Evolutionary conservation across 371 early-diverging fungal genomes (phyloP).

Genomic region (Conidiobolus incongruus): DNA sequence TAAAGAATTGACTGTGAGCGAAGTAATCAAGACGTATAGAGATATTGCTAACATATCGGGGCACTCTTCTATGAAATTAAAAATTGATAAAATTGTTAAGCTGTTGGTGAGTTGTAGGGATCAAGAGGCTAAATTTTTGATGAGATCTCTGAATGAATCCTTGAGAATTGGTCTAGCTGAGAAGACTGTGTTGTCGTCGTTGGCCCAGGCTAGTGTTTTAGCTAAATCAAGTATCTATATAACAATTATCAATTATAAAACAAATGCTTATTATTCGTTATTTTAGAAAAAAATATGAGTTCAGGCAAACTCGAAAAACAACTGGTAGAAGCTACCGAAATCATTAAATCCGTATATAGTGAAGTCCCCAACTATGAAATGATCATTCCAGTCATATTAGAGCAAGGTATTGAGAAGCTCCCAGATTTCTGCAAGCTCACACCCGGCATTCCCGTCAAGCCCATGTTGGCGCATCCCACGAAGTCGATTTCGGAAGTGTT

Average conservation of each 20-base stretch:
- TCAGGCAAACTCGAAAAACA: constrained; percentile 24
- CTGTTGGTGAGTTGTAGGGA: constrained; percentile 65
- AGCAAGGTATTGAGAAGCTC: constrained; percentile 42
- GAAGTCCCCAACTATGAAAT: constrained; percentile 78
- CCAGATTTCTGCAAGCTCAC: constrained; percentile 57
- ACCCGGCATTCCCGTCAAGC: constrained; percentile 94
- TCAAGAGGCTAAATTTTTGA: constrained; percentile 81
- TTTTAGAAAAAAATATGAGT: constrained; percentile 13
- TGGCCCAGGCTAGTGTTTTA: constrained; percentile 59
- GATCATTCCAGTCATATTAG: constrained; percentile 65
- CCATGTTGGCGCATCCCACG: constrained; percentile 99
- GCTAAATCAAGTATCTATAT: constrained; percentile 11
- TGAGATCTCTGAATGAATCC: constrained; percentile 69
- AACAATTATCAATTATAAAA: not conserved
- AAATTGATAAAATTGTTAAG: constrained; percentile 61
- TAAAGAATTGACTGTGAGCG: constrained; percentile 52
- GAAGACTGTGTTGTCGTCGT: constrained; percentile 70
- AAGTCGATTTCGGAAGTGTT: constrained; percentile 86
- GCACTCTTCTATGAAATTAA: constrained; percentile 46
- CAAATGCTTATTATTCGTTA: not conserved
- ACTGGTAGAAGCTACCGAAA: constrained; percentile 42
- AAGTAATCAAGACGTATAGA: constrained; percentile 71
- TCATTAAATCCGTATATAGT: constrained; percentile 73
- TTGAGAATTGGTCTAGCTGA: constrained; percentile 95
- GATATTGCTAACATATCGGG: constrained; percentile 74